phyloP scores from a whole-genome alignment of 2,329 filamentous ascomycete genomes.

The Colletotrichum camelliae region DNA sequence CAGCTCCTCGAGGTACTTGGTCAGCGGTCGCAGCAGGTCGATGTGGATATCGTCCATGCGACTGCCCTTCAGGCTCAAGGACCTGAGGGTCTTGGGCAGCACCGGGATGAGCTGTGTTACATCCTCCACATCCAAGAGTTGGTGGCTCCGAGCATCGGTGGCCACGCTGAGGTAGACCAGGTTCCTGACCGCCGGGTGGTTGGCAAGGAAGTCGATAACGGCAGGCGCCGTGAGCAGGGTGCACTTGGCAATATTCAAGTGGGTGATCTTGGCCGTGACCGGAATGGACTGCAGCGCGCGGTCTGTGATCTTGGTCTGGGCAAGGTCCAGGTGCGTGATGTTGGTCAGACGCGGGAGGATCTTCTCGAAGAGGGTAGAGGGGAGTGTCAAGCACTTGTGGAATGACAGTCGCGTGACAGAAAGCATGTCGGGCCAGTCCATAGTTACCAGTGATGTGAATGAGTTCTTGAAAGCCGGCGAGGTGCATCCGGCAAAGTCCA shows the following conservation, averaged over 20 bases:
- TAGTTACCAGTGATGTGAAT: constrained; percentile 60
- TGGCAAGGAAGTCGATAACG: constrained; percentile 73
- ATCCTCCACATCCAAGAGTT: constrained; percentile 71
- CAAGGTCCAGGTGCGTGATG: constrained; percentile 81
- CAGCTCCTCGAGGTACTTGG: constrained; percentile 78
- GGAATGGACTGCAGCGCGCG: constrained; percentile 74
- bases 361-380: constrained; percentile 69
- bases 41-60: constrained; percentile 71
- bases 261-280: constrained; percentile 73
- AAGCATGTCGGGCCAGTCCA: constrained; percentile 59
- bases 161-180: constrained; percentile 77
- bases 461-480: constrained; percentile 70
- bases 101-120: constrained; percentile 68
- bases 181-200: constrained; percentile 71
- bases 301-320: constrained; percentile 78
- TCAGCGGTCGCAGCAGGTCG: constrained; percentile 65
- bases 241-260: constrained; percentile 81
- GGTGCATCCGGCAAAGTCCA: constrained; percentile 82
- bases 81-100: constrained; percentile 71
- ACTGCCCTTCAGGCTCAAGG: constrained; percentile 78
- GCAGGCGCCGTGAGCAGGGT: constrained; percentile 68
- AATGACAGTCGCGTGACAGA: constrained; percentile 73
- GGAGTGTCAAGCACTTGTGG: constrained; percentile 78
- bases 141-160: constrained; percentile 73
- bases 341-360: constrained; percentile 73